These are phyloP conservation scores for Boletus smithii DNA, from an alignment of 1,284 basidiomycete genomes.

Conservation along the genomic window DNA sequence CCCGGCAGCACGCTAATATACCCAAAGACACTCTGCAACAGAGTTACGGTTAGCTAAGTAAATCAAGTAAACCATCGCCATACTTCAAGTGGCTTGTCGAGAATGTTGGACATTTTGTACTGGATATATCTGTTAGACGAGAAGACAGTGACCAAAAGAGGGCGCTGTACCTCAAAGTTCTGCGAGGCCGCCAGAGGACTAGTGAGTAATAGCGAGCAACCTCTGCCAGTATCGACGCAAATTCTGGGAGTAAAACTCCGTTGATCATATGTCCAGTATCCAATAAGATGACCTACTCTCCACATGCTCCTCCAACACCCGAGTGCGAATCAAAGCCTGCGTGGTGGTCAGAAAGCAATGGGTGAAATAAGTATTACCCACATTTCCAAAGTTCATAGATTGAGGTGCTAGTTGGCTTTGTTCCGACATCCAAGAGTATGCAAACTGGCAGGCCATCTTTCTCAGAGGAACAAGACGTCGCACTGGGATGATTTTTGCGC, in stretches of 20 bases:
- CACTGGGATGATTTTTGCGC: slow-evolving; percentile 13
- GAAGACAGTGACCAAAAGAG: background rate
- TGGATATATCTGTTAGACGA: slow-evolving; percentile 26
- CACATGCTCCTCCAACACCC: slow-evolving; percentile 93
- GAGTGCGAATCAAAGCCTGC: slow-evolving; percentile 84
- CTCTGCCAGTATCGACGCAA: slow-evolving; percentile 78
- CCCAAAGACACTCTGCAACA: slow-evolving; percentile 76
- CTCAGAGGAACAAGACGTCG: background rate
- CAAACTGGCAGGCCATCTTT: slow-evolving; percentile 52
- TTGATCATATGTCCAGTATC: background rate
- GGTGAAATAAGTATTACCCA: slow-evolving; percentile 30
- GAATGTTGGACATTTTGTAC: slow-evolving; percentile 91
- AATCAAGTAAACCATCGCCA: slow-evolving; percentile 5
- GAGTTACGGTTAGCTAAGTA: background rate
- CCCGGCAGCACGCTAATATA: slow-evolving; percentile 89
- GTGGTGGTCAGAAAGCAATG: slow-evolving; percentile 14
- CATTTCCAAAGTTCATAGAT: slow-evolving; percentile 97
- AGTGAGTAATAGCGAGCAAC: slow-evolving; percentile 74
- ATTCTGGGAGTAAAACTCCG: slow-evolving; percentile 49
- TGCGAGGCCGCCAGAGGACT: slow-evolving; percentile 89
- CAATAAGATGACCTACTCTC: slow-evolving; percentile 59
- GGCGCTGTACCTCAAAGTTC: slow-evolving; percentile 71
- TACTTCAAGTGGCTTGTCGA: slow-evolving; percentile 89
- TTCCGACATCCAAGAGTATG: slow-evolving; percentile 87
- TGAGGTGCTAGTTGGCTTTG: slow-evolving; percentile 89